phyloP scores from a whole-genome alignment of 1,284 basidiomycete genomes.

The Xerocomus nothofagi region DNA sequence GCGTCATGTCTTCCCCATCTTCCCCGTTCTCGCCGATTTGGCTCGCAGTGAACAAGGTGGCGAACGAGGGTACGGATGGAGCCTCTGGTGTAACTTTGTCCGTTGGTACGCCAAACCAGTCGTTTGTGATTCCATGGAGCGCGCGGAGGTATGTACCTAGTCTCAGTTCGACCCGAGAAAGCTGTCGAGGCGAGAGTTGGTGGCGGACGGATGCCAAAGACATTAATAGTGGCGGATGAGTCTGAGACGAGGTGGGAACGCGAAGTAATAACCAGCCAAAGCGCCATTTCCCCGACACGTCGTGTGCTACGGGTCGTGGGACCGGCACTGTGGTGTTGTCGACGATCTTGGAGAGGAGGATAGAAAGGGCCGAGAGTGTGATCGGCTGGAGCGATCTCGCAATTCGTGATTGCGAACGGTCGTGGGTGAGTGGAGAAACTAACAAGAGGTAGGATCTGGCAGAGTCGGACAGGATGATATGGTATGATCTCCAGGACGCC shows the following conservation, averaged over 20 bases:
- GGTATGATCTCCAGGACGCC: slow-evolving; percentile 20
- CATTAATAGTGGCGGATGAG: not conserved
- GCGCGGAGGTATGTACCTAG: slow-evolving; percentile 58
- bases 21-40: slow-evolving; percentile 9
- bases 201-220: slow-evolving; percentile 39
- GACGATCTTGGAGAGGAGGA: slow-evolving; percentile 25
- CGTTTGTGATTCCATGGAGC: slow-evolving; percentile 67
- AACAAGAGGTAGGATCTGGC: slow-evolving; percentile 28
- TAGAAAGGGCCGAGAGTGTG: slow-evolving; percentile 24
- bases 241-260: slow-evolving; percentile 8
- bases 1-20: slow-evolving; percentile 36
- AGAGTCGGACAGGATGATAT: slow-evolving; percentile 17
- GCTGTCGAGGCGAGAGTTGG: slow-evolving; percentile 43
- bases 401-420: not conserved
- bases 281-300: slow-evolving; percentile 15
- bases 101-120: slow-evolving; percentile 64
- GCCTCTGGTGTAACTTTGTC: slow-evolving; percentile 29
- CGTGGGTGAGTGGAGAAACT: slow-evolving; percentile 7
- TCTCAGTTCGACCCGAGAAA: slow-evolving; percentile 51
- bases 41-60: slow-evolving; percentile 9
- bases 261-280: slow-evolving; percentile 28
- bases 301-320: slow-evolving; percentile 25
- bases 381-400: slow-evolving; percentile 7
- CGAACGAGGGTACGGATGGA: slow-evolving; percentile 10
- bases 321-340: slow-evolving; percentile 28